Evolutionary conservation across 2,329 filamentous ascomycete species (phyloP).

Genomic region (Coniochaeta prunicola): DNA sequence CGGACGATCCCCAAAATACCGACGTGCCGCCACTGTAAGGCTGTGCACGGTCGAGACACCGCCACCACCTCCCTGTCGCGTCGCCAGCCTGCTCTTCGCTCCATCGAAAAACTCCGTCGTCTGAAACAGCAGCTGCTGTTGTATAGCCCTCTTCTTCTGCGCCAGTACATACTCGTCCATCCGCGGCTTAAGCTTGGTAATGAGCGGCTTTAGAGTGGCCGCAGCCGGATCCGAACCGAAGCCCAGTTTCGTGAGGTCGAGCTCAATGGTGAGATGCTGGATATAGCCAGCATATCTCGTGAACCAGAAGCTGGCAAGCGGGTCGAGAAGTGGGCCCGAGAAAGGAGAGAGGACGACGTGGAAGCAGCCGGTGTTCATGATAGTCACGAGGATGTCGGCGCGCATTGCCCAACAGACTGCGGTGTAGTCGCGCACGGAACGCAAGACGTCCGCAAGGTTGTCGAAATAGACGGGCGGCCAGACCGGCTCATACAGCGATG

Average conservation of each 20-base stretch:
- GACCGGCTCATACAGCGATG: conserved; percentile 21
- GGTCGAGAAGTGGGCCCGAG: conserved; percentile 21
- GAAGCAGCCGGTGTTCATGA: conserved; percentile 27
- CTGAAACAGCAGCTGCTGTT: not conserved
- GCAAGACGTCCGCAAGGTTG: conserved; percentile 17
- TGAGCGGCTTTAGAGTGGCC: not conserved
- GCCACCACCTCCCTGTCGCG: not conserved
- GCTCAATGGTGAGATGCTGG: conserved; percentile 27
- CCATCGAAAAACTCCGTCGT: not conserved
- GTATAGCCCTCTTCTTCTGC: not conserved
- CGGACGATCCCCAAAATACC: conserved; percentile 1
- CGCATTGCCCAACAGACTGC: conserved; percentile 26
- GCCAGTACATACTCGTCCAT: not conserved
- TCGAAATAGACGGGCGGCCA: conserved; percentile 28
- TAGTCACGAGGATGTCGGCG: conserved; percentile 25
- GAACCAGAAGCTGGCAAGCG: conserved; percentile 27
- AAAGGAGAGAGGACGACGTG: conserved; percentile 32
- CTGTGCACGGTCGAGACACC: not conserved
- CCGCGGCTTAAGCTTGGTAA: conserved; percentile 4
- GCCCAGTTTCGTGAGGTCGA: conserved; percentile 31
- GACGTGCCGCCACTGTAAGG: not conserved
- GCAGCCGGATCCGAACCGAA: conserved; percentile 21
- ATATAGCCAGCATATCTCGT: conserved; percentile 27
- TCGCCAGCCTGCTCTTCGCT: not conserved
- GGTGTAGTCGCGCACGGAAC: conserved; percentile 16